A percentile compares a stretch with the other conserved stretches of the same genome.
These are phyloP conservation scores for Cystobasidium sp. DNA, from an alignment of 1,284 basidiomycete genomes.

Conservation along the genomic window DNA sequence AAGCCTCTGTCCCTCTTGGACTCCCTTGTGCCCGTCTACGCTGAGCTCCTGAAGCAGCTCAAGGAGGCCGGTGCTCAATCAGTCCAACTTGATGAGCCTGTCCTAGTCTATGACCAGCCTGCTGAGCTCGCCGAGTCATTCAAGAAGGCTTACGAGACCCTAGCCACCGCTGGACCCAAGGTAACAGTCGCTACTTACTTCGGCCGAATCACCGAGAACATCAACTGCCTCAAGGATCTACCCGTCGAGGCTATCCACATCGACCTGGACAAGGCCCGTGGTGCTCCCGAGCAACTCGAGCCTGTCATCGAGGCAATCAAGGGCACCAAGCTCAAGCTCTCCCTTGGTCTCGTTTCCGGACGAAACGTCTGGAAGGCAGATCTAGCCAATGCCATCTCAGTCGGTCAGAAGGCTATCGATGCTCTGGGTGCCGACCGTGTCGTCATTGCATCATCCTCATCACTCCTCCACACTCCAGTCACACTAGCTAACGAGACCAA, in stretches of 20 bases:
- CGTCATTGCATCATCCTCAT: conserved; percentile 93
- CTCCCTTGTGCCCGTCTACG: conserved; percentile 91
- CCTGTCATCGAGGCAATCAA: conserved; percentile 82
- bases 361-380: conserved; percentile 99
- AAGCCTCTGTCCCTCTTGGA: conserved; percentile 87
- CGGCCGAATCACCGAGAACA: conserved; percentile 90
- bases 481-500: conserved; percentile 92
- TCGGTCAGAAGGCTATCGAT: conserved; percentile 82
- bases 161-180: conserved; percentile 78
- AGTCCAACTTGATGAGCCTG: conserved; percentile 97
- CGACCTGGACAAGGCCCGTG: conserved; percentile 83
- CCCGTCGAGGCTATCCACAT: conserved; percentile 94
- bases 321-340: conserved; percentile 77
- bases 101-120: conserved; percentile 90
- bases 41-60: conserved; percentile 85
- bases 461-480: conserved; percentile 97
- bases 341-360: conserved; percentile 95
- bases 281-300: conserved; percentile 78
- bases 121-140: conserved; percentile 80
- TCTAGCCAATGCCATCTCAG: conserved; percentile 79
- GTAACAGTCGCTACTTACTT: conserved; percentile 96
- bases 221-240: conserved; percentile 88
- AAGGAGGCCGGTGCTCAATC: conserved; percentile 89
- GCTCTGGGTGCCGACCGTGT: conserved; percentile 84
- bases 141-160: conserved; percentile 77